Evolutionary conservation across 495 filamentous ascomycete genomes (phyloP), one percentile per base, ranked within the genome.

Genomic region (Margaritispora aquatica): DNA sequence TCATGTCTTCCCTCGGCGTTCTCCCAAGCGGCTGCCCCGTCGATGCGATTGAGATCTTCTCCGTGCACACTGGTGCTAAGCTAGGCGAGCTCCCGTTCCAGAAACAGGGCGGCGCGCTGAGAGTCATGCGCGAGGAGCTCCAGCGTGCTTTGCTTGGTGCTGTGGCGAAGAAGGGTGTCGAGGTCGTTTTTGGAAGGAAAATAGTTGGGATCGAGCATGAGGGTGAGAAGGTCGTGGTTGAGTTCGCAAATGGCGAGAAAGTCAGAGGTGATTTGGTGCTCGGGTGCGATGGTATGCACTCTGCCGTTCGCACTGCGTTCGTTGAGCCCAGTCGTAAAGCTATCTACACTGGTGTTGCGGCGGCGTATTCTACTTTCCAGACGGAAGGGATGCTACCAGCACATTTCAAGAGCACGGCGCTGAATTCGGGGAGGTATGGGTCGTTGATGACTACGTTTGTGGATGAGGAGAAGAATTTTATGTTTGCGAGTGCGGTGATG

Each of bases 261-360:
- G 77, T 73, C 0, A 67, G 69, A 23, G 81, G 74, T 0, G 79
- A 86, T 56, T 64, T 86, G 4, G 69, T 86, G 1, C 66, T 86
- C 8, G 84, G 82, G 47, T 85, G 82, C 65, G 84, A 87, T 61
- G 84, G 84, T 4, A 81, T 86, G n/a, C 79, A 84, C 67, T 86
- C 82, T 1, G 72, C 73, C 19, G 74, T 79, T 10, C 77, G 84
- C 11, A 74, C 72, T 19, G 66, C 71, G 17, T 80, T 78, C 62
- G 75, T 86, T 29, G 80, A 83, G 58, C 75, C 76, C 0, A 68
- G 68, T 8, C 70, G 75, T 8, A 70, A 72, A 19, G 75, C 77
- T 7, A 70, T 76, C 26, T 86, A 86, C 63, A 82, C 79, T 0
- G 81, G 81, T 7, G 73, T 82, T 26, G 80, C 77, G 0, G 79